phyloP scores from a whole-genome alignment of 305 asterid genomes.

The Stenogyne calaminthoides region DNA sequence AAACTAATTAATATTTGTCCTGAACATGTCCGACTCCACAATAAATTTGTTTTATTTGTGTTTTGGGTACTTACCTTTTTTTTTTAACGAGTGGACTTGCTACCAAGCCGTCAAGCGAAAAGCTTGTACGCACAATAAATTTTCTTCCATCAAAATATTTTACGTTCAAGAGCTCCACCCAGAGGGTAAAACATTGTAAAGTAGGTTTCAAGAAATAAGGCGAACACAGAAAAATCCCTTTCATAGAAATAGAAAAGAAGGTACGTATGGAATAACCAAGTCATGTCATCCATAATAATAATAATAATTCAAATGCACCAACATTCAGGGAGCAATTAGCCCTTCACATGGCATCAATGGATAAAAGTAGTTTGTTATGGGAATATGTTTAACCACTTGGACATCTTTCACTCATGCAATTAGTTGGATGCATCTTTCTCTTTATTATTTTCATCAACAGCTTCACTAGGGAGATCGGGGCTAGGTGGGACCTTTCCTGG shows the following conservation, averaged over 20 bases:
- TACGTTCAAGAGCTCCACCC: neutral
- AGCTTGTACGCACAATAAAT: neutral
- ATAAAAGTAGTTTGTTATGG: neutral
- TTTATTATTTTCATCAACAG: conserved; percentile 41
- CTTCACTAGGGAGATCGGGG: conserved; percentile 51
- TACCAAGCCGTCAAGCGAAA: neutral
- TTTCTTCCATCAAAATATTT: neutral
- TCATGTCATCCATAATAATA: neutral
- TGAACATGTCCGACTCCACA: neutral
- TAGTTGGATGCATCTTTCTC: conserved; percentile 37
- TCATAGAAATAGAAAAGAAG: neutral
- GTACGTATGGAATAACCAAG: neutral
- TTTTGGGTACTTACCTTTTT: neutral
- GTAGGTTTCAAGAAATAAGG: neutral
- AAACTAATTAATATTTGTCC: conserved; percentile 2
- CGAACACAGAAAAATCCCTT: neutral
- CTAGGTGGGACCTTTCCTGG: conserved; percentile 80
- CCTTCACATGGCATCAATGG: conserved; percentile 1
- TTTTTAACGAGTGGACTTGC: neutral
- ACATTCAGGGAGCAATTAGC: neutral
- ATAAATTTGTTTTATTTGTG: neutral
- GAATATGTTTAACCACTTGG: neutral
- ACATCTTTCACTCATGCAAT: conserved; percentile 13
- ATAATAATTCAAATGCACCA: conserved; percentile 6
- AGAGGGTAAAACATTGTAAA: neutral